These are phyloP conservation scores for Ceratocystis variospora DNA, from an alignment of 2,329 filamentous ascomycete species.

Conservation along the genomic window DNA sequence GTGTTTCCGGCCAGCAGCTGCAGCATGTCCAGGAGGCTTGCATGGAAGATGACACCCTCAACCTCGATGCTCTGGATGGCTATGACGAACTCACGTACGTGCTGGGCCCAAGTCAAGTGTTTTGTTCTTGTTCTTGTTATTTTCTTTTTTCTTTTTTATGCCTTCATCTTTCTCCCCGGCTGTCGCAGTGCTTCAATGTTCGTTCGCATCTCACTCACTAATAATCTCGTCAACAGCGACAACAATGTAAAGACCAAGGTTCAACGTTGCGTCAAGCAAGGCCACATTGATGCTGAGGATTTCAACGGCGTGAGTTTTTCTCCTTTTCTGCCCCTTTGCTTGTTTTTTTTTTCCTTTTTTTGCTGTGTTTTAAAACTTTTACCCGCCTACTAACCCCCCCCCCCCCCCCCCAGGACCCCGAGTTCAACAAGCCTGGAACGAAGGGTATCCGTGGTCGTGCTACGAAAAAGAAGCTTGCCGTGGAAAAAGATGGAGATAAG, in stretches of 20 bases:
- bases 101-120: constrained; percentile 20
- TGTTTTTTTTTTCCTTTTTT: constrained; percentile 21
- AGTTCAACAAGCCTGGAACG: constrained; percentile 56
- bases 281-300: constrained; percentile 71
- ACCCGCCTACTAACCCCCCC: constrained; percentile 9
- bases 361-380: not conserved
- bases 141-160: not conserved
- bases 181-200: constrained; percentile 14
- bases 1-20: constrained; percentile 65
- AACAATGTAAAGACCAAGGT: constrained; percentile 60
- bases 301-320: constrained; percentile 64
- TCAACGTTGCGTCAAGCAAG: constrained; percentile 54
- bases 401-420: constrained; percentile 45
- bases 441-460: constrained; percentile 43
- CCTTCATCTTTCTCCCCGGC: not conserved
- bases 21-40: constrained; percentile 47
- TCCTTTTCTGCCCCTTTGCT: not conserved
- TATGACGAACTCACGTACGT: constrained; percentile 54
- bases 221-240: constrained; percentile 29
- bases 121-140: not conserved
- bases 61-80: constrained; percentile 61
- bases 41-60: constrained; percentile 34
- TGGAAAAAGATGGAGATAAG: constrained; percentile 24
- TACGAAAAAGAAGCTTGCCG: constrained; percentile 22
- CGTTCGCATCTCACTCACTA: not conserved